phyloP scores from a whole-genome alignment of 2,329 filamentous ascomycete genomes.

The Trichophyton benhamiae region DNA sequence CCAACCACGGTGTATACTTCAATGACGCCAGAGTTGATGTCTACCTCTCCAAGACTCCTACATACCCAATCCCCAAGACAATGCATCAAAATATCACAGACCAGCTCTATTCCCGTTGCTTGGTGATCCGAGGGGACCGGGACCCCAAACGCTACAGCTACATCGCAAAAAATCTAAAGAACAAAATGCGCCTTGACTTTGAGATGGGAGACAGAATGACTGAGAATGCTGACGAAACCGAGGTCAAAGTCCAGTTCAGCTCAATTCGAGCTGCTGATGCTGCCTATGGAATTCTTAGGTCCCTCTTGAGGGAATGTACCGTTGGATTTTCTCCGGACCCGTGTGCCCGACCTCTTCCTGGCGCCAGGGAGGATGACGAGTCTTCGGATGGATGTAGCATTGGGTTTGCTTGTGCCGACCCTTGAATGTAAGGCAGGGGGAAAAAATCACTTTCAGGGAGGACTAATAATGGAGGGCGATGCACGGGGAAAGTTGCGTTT shows the following conservation, averaged over 20 bases:
- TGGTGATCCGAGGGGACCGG: conserved; percentile 14
- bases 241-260: conserved; percentile 13
- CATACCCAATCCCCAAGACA: conserved; percentile 20
- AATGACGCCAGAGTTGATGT: conserved; percentile 16
- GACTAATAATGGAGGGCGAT: not conserved
- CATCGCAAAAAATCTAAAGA: conserved; percentile 8
- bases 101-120: conserved; percentile 19
- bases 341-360: conserved; percentile 12
- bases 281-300: not conserved
- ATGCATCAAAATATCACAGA: conserved; percentile 16
- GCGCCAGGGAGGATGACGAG: not conserved
- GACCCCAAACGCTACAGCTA: conserved; percentile 9
- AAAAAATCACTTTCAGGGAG: not conserved
- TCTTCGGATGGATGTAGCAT: not conserved
- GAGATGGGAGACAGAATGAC: conserved; percentile 12
- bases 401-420: not conserved
- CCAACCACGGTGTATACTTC: conserved; percentile 14
- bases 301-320: conserved; percentile 8
- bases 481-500: not conserved
- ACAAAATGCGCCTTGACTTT: conserved; percentile 10
- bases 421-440: not conserved
- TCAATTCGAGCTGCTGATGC: conserved; percentile 12
- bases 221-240: conserved; percentile 11
- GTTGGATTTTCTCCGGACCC: conserved; percentile 12
- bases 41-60: conserved; percentile 20